phyloP scores from a whole-genome alignment of 257 asterid genomes.

The Plantago major region DNA sequence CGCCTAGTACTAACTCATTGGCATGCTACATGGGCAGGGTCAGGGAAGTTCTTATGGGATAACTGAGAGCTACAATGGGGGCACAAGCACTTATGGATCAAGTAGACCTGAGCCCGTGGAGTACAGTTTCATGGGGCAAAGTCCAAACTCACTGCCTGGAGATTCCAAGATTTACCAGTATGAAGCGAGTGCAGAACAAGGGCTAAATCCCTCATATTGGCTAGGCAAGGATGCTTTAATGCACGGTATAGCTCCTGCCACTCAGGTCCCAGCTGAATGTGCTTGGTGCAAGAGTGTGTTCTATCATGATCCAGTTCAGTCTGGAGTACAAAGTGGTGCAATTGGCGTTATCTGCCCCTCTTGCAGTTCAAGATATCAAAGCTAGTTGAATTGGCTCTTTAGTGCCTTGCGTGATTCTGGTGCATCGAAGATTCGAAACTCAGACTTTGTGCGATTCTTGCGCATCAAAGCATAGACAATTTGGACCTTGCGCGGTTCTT shows the following conservation, averaged over 20 bases:
- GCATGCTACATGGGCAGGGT: constrained; percentile 38
- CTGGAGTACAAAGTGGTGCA: constrained; percentile 46
- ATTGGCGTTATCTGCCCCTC: constrained; percentile 63
- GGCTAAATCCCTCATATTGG: constrained; percentile 57
- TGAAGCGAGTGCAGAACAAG: constrained; percentile 35
- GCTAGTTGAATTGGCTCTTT: constrained; percentile 21
- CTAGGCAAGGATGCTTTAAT: constrained; percentile 53
- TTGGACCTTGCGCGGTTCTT: too few relatives aligned
- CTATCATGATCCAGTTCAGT: constrained; percentile 41
- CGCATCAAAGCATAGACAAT: too few relatives aligned
- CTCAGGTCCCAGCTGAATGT: constrained; percentile 41
- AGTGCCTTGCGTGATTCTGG: too few relatives aligned
- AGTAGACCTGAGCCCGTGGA: constrained; percentile 59
- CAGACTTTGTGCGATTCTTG: too few relatives aligned
- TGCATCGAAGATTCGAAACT: too few relatives aligned
- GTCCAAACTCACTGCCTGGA: constrained; percentile 44
- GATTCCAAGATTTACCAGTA: constrained; percentile 48
- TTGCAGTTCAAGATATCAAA: constrained; percentile 37
- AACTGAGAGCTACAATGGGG: constrained; percentile 28
- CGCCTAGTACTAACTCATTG: constrained; percentile 11
- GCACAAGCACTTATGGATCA: constrained; percentile 28
- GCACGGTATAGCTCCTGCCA: constrained; percentile 30
- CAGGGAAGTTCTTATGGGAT: constrained; percentile 35
- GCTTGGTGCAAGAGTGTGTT: constrained; percentile 70
- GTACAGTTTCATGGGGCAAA: constrained; percentile 67